phyloP scores from a whole-genome alignment of 257 asterid genomes.

The Rauvolfia tetraphylla region DNA sequence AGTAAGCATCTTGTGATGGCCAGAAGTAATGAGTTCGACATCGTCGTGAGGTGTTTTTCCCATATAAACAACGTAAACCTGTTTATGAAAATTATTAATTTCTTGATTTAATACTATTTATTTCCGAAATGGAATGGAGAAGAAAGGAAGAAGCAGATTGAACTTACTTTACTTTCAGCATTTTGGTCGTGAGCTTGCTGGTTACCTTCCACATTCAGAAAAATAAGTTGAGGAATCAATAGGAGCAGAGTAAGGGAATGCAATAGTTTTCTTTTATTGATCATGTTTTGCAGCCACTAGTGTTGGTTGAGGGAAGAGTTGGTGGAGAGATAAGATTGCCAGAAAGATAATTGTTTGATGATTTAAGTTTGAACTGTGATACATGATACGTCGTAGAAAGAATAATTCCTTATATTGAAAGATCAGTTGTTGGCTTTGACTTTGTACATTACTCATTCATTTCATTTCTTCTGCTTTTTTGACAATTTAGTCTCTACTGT shows the following conservation, averaged over 20 bases:
- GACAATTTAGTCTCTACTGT: too few species aligned
- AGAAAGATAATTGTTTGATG: too few species aligned
- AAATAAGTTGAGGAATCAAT: background rate
- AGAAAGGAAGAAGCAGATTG: background rate
- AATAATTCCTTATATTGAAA: too few species aligned
- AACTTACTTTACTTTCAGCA: background rate
- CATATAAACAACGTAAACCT: constrained; percentile 50
- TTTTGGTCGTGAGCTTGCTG: background rate
- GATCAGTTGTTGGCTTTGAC: too few species aligned
- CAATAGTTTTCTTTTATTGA: background rate
- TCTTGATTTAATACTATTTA: background rate
- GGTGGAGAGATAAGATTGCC: too few species aligned
- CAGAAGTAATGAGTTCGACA: constrained; percentile 31
- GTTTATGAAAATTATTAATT: background rate
- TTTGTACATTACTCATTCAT: too few species aligned
- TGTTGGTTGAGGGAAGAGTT: too few species aligned
- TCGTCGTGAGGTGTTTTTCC: constrained; percentile 44
- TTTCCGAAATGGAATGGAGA: background rate
- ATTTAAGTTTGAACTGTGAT: too few species aligned
- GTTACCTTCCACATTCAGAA: background rate
- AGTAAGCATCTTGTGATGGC: constrained; percentile 46
- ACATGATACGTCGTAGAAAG: too few species aligned
- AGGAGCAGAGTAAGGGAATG: background rate
- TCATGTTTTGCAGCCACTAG: background rate
- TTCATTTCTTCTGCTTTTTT: too few species aligned